A percentile compares a stretch with the other conserved stretches of the same genome.
Evolutionary conservation across 306 rosid genomes (phyloP).

Genomic region (Carpinus fangiana): DNA sequence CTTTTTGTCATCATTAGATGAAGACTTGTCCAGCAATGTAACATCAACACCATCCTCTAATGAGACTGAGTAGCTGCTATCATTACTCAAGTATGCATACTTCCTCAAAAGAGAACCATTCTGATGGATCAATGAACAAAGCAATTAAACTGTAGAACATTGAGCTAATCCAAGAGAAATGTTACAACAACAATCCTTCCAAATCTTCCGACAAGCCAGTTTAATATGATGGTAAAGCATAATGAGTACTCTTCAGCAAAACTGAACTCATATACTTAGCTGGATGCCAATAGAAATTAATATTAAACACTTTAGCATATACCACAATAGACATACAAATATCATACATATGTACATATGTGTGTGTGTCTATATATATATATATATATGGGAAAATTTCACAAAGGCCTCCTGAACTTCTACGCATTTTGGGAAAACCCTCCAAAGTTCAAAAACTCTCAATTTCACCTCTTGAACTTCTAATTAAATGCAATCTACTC

Average conservation of each 20-base stretch:
- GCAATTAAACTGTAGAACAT: neutral
- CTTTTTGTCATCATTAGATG: slow-evolving; percentile 50
- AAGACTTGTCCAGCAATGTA: slow-evolving; percentile 43
- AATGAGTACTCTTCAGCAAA: neutral
- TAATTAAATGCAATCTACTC: too few relatives aligned
- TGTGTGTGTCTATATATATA: too few relatives aligned
- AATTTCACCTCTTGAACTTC: too few relatives aligned
- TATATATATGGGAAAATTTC: too few relatives aligned
- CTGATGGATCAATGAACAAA: slow-evolving; percentile 41
- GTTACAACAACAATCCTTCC: neutral
- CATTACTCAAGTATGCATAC: slow-evolving; percentile 74
- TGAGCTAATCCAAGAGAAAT: neutral
- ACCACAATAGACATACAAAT: neutral
- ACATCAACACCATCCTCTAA: slow-evolving; percentile 83
- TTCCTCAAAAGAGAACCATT: slow-evolving; percentile 84
- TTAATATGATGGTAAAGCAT: neutral
- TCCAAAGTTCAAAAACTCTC: too few relatives aligned
- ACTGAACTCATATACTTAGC: neutral
- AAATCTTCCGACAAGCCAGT: neutral
- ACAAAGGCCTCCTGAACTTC: too few relatives aligned
- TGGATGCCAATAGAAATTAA: neutral
- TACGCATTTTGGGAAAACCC: too few relatives aligned
- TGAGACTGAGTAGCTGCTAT: slow-evolving; percentile 87
- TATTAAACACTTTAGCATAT: neutral
- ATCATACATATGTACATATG: too few relatives aligned